A percentile compares a stretch with the other conserved stretches of the same genome.
phyloP scores from a whole-genome alignment of 495 filamentous ascomycete species.

The Trichoderma erinaceum region DNA sequence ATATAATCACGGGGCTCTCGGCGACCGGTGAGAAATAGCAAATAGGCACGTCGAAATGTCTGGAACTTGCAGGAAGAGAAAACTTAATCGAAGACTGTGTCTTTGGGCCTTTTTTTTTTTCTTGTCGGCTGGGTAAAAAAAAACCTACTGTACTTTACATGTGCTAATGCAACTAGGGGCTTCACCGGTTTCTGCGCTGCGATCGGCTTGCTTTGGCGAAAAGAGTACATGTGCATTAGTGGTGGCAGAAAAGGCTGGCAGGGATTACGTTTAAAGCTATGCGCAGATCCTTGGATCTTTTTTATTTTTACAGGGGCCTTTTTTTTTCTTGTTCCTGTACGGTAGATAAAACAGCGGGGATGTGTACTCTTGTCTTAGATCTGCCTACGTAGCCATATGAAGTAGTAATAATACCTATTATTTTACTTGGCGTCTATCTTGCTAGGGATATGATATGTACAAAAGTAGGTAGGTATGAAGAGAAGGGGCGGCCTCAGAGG shows the following conservation, averaged over 20 bases:
- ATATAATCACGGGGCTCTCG: not conserved
- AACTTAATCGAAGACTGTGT: not conserved
- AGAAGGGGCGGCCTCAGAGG: not conserved
- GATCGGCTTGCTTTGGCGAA: no score
- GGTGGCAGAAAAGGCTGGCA: not conserved
- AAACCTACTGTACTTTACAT: no score
- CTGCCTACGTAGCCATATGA: not conserved
- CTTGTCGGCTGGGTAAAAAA: not conserved
- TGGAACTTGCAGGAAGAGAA: not conserved
- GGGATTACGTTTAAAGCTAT: not conserved
- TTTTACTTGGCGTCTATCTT: no score
- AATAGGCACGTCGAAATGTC: not conserved
- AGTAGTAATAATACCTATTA: not conserved
- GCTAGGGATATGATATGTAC: not conserved
- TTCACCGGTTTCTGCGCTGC: no score
- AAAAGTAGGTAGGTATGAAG: not conserved
- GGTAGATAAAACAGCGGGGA: not conserved
- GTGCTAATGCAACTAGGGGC: no score
- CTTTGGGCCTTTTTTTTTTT: not conserved
- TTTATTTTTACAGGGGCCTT: not conserved
- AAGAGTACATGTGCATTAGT: no score
- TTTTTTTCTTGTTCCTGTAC: not conserved
- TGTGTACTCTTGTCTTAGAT: not conserved
- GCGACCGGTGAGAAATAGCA: not conserved
- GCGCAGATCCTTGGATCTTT: not conserved